Conservation (phyloP, 257 asterid species). For the Solanum appendiculatum region DNA sequence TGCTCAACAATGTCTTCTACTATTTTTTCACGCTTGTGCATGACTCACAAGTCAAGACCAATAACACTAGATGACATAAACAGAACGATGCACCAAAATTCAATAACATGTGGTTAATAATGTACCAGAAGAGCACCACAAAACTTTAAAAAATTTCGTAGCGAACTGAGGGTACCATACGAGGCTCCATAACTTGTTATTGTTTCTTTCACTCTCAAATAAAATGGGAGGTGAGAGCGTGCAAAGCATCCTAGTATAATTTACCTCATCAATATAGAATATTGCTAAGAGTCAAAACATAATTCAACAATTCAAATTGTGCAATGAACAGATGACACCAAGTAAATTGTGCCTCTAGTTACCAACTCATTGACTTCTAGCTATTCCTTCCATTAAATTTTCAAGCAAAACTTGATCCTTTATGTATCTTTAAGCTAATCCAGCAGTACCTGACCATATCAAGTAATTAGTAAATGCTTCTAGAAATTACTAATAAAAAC, state of each 20-base stretch:
- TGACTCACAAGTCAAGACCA: not conserved
- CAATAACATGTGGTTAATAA: not conserved
- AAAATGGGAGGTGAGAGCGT: not conserved
- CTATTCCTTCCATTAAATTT: not conserved
- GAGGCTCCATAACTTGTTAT: not conserved
- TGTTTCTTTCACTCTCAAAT: not conserved
- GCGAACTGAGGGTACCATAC: not conserved
- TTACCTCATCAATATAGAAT: not conserved
- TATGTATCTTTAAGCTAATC: not conserved
- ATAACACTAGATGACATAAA: not conserved
- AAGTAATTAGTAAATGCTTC: not conserved
- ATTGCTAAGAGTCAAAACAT: not conserved
- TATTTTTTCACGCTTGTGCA: not conserved
- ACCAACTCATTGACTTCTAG: not conserved
- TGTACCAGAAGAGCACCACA: not conserved
- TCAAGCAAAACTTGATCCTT: not conserved
- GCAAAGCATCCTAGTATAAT: not conserved
- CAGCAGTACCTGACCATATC: constrained; percentile 3
- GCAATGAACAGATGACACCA: not conserved
- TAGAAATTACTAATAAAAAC: not conserved
- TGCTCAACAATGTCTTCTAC: not conserved
- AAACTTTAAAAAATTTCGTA: not conserved
- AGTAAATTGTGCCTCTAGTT: not conserved
- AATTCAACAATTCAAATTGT: not conserved
- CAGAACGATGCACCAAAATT: not conserved